Percentiles rank a stretch among this genome's conserved stretches.
Evolutionary conservation across 805 yeast genomes (phyloP).

Genomic region (Priceomyces medius): DNA sequence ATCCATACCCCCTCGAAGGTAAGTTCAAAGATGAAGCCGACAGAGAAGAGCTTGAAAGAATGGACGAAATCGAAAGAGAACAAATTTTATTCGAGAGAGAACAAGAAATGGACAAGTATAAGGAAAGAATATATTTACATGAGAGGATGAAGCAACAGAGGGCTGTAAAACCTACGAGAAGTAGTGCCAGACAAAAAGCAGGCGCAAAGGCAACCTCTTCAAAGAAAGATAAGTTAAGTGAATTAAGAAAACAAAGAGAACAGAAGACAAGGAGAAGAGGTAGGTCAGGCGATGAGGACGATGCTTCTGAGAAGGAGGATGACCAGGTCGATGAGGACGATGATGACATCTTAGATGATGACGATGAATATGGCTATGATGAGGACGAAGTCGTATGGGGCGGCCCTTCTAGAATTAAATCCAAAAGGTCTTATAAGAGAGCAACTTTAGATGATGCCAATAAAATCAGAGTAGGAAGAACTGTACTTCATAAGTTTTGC

Average conservation of each 20-base stretch:
- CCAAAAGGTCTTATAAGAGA: constrained; percentile 29
- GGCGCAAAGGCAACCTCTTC: constrained; percentile 27
- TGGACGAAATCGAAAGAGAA: constrained; percentile 94
- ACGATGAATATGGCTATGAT: constrained; percentile 27
- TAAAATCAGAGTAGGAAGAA: constrained; percentile 72
- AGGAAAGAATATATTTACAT: constrained; percentile 79
- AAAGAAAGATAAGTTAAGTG: constrained; percentile 60
- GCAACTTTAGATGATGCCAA: constrained; percentile 68
- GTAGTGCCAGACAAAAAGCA: constrained; percentile 34
- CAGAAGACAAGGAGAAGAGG: constrained; percentile 49
- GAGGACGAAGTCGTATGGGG: constrained; percentile 40
- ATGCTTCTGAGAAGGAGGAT: constrained; percentile 37
- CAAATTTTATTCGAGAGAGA: constrained; percentile 87
- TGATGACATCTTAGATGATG: constrained; percentile 44
- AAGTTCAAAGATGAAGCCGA: constrained; percentile 84
- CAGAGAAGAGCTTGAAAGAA: constrained; percentile 56
- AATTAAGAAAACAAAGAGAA: constrained; percentile 73
- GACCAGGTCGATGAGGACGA: constrained; percentile 47
- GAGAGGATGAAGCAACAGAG: constrained; percentile 70
- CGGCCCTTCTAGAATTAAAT: constrained; percentile 19
- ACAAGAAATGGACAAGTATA: constrained; percentile 84
- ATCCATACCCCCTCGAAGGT: constrained; percentile 93
- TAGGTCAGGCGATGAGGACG: constrained; percentile 38
- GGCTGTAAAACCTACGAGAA: constrained; percentile 33
- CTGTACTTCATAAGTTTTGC: constrained; percentile 69